phyloP scores from a whole-genome alignment of 192 early-diverging fungal genomes.

The Coemansia sp. region DNA sequence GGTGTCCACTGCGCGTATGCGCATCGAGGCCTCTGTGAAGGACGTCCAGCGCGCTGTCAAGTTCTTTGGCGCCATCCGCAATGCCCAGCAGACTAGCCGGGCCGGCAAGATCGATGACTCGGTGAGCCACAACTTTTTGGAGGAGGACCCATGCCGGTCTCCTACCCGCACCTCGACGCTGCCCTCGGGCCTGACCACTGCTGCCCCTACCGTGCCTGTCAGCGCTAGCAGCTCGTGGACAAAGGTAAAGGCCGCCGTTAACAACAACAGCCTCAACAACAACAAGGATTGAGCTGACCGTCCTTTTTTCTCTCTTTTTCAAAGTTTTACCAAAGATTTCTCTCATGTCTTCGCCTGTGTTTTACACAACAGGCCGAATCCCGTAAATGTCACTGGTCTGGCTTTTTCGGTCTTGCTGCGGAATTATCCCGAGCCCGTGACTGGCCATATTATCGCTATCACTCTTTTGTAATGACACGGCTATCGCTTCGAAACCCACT shows the following conservation, averaged over 20 bases:
- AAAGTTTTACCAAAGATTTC: neutral
- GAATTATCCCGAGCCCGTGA: neutral
- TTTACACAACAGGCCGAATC: neutral
- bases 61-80: conserved; percentile 58
- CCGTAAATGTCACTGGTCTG: neutral
- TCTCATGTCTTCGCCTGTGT: neutral
- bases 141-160: conserved; percentile 6
- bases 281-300: neutral
- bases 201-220: conserved; percentile 26
- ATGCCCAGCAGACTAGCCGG: conserved; percentile 30
- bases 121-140: conserved; percentile 31
- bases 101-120: neutral
- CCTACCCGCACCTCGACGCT: conserved; percentile 20
- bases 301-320: neutral
- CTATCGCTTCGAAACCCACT: conserved; percentile 80
- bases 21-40: conserved; percentile 50
- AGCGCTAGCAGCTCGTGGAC: conserved; percentile 52
- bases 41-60: conserved; percentile 41
- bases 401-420: neutral
- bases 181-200: conserved; percentile 33
- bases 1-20: conserved; percentile 46
- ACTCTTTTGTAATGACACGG: conserved; percentile 29
- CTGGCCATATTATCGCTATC: neutral
- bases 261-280: conserved; percentile 17
- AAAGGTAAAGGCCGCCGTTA: conserved; percentile 33